phyloP scores from a whole-genome alignment of 192 early-diverging fungal species.

The Coemansia sp. region DNA sequence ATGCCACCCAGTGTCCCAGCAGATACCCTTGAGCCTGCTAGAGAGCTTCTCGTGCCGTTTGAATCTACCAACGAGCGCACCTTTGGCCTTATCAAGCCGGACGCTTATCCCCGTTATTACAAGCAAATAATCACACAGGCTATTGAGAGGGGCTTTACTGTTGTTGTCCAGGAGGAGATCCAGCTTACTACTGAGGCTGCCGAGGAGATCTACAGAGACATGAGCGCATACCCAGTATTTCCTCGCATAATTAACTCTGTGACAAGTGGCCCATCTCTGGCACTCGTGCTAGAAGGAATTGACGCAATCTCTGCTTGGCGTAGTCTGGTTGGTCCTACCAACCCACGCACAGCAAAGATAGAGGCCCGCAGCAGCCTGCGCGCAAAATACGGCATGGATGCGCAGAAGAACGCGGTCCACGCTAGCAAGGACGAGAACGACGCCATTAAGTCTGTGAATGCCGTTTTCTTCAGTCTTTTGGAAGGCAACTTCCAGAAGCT shows the following conservation, averaged over 20 bases:
- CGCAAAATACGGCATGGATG: constrained; percentile 52
- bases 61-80: constrained; percentile 40
- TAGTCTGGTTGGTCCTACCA: constrained; percentile 53
- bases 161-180: constrained; percentile 42
- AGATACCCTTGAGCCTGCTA: not conserved
- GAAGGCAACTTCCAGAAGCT: constrained; percentile 23
- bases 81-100: constrained; percentile 47
- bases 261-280: constrained; percentile 50
- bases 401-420: constrained; percentile 58
- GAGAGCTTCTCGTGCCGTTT: constrained; percentile 21
- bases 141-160: constrained; percentile 27
- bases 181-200: constrained; percentile 27
- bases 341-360: constrained; percentile 43
- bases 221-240: constrained; percentile 37
- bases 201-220: constrained; percentile 28
- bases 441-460: constrained; percentile 21
- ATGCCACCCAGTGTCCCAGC: not conserved
- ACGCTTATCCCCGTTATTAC: constrained; percentile 36
- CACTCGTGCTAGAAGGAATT: constrained; percentile 49
- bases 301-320: constrained; percentile 47
- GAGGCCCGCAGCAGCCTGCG: constrained; percentile 53
- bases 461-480: constrained; percentile 37
- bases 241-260: constrained; percentile 47
- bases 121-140: constrained; percentile 33
- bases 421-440: constrained; percentile 48